Percentiles rank a stretch among this genome's conserved stretches.
Conservation (phyloP, 495 filamentous ascomycete species). For the Trichoderma virens region DNA sequence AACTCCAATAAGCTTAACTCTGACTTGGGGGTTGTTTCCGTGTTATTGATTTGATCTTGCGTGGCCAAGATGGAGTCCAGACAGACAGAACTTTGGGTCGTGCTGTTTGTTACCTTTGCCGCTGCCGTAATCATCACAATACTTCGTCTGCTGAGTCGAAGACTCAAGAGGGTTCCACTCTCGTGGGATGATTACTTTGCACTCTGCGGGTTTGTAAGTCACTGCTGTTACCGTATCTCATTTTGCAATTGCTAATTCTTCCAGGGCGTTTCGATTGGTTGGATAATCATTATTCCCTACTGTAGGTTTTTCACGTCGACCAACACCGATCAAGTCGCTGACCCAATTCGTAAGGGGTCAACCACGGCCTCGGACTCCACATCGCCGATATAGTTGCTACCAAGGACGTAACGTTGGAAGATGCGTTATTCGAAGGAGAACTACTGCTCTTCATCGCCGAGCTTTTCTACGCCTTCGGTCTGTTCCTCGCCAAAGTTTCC, state of each 20-base stretch:
- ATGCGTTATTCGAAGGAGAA: slow-evolving; percentile 4
- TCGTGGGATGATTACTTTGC: slow-evolving; percentile 10
- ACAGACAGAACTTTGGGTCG: slow-evolving; percentile 6
- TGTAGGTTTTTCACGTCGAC: slow-evolving; percentile 8
- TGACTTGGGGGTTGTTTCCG: not conserved
- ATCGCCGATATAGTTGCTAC: slow-evolving; percentile 3
- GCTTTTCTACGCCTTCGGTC: slow-evolving; percentile 11
- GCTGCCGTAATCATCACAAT: slow-evolving; percentile 5
- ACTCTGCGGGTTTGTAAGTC: slow-evolving; percentile 5
- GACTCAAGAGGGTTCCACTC: slow-evolving; percentile 3
- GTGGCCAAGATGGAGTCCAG: slow-evolving; percentile 4
- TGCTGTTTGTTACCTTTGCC: slow-evolving; percentile 7
- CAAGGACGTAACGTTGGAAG: slow-evolving; percentile 3
- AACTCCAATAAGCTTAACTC: not conserved
- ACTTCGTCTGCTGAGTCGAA: slow-evolving; percentile 8
- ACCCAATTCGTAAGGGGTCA: slow-evolving; percentile 10
- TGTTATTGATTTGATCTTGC: slow-evolving; percentile 7
- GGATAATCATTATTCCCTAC: slow-evolving; percentile 8
- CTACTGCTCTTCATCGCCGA: slow-evolving; percentile 10
- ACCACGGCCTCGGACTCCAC: slow-evolving; percentile 9
- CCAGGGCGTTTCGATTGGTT: slow-evolving; percentile 6
- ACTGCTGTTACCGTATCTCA: not conserved
- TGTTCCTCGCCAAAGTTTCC: slow-evolving; percentile 10
- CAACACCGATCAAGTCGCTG: slow-evolving; percentile 10
- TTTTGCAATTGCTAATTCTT: slow-evolving; percentile 1